Evolutionary conservation across 2,329 filamentous ascomycete species (phyloP), one percentile per base, ranked within the genome.

Genomic region (Curvularia lunata): DNA sequence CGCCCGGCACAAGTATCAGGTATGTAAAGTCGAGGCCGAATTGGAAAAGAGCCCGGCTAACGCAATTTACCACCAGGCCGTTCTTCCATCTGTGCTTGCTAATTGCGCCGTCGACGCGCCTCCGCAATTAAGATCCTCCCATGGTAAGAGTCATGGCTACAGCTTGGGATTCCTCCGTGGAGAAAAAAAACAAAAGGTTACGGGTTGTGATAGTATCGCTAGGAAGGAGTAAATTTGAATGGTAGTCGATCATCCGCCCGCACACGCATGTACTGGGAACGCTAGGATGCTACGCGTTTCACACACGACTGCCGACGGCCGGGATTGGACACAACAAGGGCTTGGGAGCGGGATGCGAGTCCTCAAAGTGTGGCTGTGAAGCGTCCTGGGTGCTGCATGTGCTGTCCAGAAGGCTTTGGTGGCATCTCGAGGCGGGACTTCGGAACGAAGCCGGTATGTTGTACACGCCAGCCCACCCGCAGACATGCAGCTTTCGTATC

Each of bases 401-500:
- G 41, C 34, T 37, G 34, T 19, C 41, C 19, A 28, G 16, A 27
- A 38, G 19, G 30, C 18, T 28, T 48, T 45, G 50, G 5, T 58
- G 46, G 48, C 41, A 32, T 16, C 10, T 41, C 52, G 50, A 62
- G 56, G 52, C 56, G 59, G 59, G 45, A 53, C 27, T 25, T 45
- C 59, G 61, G 59, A 59, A 42, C 48, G 45, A 50, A 52, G 30
- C 54, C 41, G 42, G 40, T 37, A 54, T 50, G 58, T 48, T 46
- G 48, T 53, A 32, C 28, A 54, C 34, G 21, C 25, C 46, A 53
- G 42, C 48, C 54, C 52, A 50, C 62, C 53, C 51, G 54, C 60
- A 61, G 56, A 49, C 43, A 58, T 63, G 57, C 57, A 56, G 52
- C 40, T 32, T 23, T 55, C 38, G 56, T 54, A 47, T 47, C 40